These are phyloP conservation scores for Saposhnikovia divaricata DNA, from an alignment of 129 eudicot species.

Conservation along the genomic window DNA sequence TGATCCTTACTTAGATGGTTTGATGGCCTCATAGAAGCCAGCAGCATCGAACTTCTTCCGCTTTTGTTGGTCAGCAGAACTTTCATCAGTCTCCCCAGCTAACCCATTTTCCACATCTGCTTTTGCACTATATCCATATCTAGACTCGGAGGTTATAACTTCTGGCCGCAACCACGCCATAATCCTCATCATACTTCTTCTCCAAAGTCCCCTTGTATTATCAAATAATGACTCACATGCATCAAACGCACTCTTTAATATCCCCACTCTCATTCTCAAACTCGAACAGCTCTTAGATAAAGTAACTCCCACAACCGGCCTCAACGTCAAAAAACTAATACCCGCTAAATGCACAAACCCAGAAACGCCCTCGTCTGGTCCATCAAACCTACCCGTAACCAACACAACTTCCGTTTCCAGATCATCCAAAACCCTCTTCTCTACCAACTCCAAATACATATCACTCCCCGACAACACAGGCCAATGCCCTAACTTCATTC, in stretches of 20 bases:
- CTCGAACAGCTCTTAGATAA: conserved; percentile 33
- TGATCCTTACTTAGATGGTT: conserved; percentile 88
- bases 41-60: conserved; percentile 56
- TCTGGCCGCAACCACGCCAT: conserved; percentile 98
- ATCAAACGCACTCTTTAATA: conserved; percentile 52
- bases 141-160: conserved; percentile 71
- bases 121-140: conserved; percentile 48
- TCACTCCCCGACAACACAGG: conserved; percentile 44
- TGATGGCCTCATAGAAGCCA: conserved; percentile 89
- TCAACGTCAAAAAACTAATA: conserved; percentile 59
- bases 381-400: conserved; percentile 64
- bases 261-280: conserved; percentile 62
- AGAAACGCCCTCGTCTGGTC: conserved; percentile 75
- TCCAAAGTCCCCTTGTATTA: conserved; percentile 58
- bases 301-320: conserved; percentile 45
- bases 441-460: conserved; percentile 44
- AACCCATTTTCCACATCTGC: conserved; percentile 28
- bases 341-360: conserved; percentile 74
- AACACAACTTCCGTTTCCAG: conserved; percentile 39
- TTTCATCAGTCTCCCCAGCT: conserved; percentile 23
- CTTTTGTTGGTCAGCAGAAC: conserved; percentile 28
- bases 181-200: conserved; percentile 78
- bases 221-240: conserved; percentile 70
- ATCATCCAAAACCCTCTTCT: conserved; percentile 31
- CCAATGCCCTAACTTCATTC: conserved; percentile 62